Evolutionary conservation across 108 stramenopile genomes (phyloP), one percentile per base, ranked within the genome.

Genomic region (Fragilaria radians): DNA sequence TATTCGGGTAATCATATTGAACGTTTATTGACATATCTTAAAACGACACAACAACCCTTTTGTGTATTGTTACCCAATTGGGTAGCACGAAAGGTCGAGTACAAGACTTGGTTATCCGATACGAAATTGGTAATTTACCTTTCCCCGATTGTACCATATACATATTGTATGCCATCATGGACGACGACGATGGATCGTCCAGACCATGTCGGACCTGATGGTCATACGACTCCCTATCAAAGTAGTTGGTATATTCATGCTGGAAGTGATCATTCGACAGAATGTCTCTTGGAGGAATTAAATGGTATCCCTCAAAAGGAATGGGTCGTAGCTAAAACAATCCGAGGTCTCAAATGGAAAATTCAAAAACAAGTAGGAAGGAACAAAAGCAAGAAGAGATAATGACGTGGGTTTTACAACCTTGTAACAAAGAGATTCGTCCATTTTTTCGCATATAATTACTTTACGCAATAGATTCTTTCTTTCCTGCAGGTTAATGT

Each of bases 1-100:
- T 99, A 97, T 64, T 83, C 80, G 45, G 89, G 65, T 1, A 95
- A 96, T 50, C 98, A 99, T 65, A 82, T 96, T 29, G 86, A 89
- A 57, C 73, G 62, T 53, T 73, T 98, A 19, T 76, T 98, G 57
- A 36, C 64, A 11, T 45, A 52, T 14, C 78, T 81, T 59, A 71
- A 71, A 4, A 48, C 17, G 24, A 76, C 63, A 29, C 36, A 77
- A 26, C 7, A 42, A 11, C 86, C 91, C 0, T 94, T 78, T 73
- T 62, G 88, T 51, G 30, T 88, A 30, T 72, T 96, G 5, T 70
- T 94, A 74, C 95, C 95, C 1, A 59, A 83, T 7, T 96, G 81
- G 77, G 89, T 96, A 5, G 78, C 81, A 57, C 83, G 83, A 30
- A 91, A 93, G 57, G 87, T 85, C 21, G 91, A 83, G 54, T 95